Base-by-base conservation (phyloP, 345 rosid species). In the Ricinus communis region DNA sequence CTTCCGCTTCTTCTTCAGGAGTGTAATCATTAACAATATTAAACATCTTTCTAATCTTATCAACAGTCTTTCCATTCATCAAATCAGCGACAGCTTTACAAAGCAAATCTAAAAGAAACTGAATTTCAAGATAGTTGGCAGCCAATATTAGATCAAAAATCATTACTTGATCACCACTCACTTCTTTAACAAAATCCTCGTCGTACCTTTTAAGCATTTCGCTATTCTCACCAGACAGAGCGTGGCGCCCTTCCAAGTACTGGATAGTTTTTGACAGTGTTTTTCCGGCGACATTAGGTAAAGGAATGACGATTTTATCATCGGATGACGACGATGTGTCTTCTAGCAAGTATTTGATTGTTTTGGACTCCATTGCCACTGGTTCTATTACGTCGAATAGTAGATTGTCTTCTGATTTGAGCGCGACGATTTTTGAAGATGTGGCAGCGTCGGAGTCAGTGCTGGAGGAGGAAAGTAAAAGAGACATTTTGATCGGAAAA, bases 321-420 rank as follows among this genome's bases (percentile, higher is more conserved):
- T 38, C 43, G 4, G 43, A 38, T 38, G 43, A 38, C 4, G 5
- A 38, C 12, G n/a, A n/a, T n/a, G 33, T 50, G 13, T 66, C 70
- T 1, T 66, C 70, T 30, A 66, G 19, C 45, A 66, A 15, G 45
- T 51, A 22, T 58, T 66, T 66, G 70, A 66, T 66, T 2, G 59
- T 51, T n/a, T 50, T 40, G 25, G 45, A 66, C 18, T 28, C 24
- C 18, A 31, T 4, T 0, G 15, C 18, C 7, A 28, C 5, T 30
- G 43, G 8, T 40, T 66, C 45, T 6, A 25, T 43, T 13, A 66
- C 58, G 19, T 28, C 25, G 59, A 66, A 49, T 1, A 50, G 15
- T 24, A 16, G 27, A 2, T 15, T 58, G 46, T 66, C 70, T 25
- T 25, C 27, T 56, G 14, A 8, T 40, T 30, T 66, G 7, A 66